A percentile compares a stretch with the other conserved stretches of the same genome.
Evolutionary conservation across 257 asterid genomes (phyloP).

Genomic region (Galeopsis tetrahit): DNA sequence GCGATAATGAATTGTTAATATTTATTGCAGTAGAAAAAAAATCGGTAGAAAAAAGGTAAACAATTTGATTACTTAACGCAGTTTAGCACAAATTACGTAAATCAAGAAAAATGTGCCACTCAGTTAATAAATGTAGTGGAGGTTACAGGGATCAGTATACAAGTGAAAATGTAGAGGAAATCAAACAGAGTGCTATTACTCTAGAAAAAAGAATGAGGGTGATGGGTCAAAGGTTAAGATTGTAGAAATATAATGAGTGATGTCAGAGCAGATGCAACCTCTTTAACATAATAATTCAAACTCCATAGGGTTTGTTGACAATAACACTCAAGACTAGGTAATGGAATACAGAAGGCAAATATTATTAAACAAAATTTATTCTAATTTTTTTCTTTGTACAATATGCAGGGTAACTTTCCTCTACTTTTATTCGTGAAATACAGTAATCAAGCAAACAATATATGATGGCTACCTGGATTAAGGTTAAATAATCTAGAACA

Average conservation of each 20-base stretch:
- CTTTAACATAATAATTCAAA: not conserved
- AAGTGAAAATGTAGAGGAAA: not conserved
- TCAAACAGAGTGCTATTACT: not conserved
- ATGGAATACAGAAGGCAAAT: not conserved
- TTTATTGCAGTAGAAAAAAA: slow-evolving; percentile 15
- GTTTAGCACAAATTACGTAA: slow-evolving; percentile 4
- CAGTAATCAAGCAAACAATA: not conserved
- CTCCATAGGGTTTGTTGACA: slow-evolving; percentile 1
- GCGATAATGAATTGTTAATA: not conserved
- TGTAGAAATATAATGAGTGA: slow-evolving; percentile 24
- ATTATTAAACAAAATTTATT: not conserved
- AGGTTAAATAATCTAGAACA: not conserved
- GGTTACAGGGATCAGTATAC: slow-evolving; percentile 20
- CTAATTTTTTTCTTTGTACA: not conserved
- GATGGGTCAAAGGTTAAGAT: not conserved
- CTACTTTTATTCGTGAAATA: not conserved
- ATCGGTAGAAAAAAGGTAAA: not conserved
- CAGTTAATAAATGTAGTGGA: not conserved
- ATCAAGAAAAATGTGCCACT: not conserved
- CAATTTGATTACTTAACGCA: slow-evolving; percentile 13
- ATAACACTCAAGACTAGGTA: slow-evolving; percentile 14
- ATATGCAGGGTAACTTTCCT: not conserved
- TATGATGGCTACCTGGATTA: not conserved
- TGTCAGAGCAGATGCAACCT: not conserved
- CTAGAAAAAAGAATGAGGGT: slow-evolving; percentile 4